Evolutionary conservation across 1,284 basidiomycete species (phyloP), one percentile per base, ranked within the genome.

Genomic region (Schizopora paradoxa): DNA sequence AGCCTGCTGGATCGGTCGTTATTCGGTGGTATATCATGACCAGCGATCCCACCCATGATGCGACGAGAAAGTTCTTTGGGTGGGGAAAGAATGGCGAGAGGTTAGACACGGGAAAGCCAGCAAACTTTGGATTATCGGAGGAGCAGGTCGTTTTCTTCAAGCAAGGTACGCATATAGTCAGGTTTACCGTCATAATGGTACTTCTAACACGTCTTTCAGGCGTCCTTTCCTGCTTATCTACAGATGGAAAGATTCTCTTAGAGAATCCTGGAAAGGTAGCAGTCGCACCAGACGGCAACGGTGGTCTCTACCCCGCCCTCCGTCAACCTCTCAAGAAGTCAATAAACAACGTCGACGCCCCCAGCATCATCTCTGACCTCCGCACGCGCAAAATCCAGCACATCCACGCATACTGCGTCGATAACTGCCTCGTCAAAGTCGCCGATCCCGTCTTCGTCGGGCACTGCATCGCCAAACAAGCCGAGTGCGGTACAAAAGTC

Each of bases 1-100:
- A 77, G 56, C 63, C 74, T 19, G 62, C 68, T 11, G 78, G 76
- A 39, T 74, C 77, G 2, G 81, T 86, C 43, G 66, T 77, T 47
- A 80, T 98, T 51, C 87, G 82, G 42, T 99, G 96, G 96, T 99
- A 97, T 71, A 82, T 99, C 60, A 99, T 99, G 96, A 99, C 95
- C 48, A 93, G 90, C 59, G 94, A 94, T 13, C 95, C 96, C 21
- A 99, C 96, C 22, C 79, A 93, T 51, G 70, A 69, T 47, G 86
- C 86, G 43, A 99, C 96, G 21, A 87, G 92, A 63, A 69, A 71
- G 33, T 99, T 88, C 73, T 98, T 99, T 43, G 49, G 49, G 19
- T 51, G 49, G 49, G 49, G 41, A 6, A 37, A 21, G 34, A 25
- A 47, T 19, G 49, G 49, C 1, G 23, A 51, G 29, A 13, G 33